Evolutionary conservation across 306 rosid genomes (phyloP).

Genomic region (Citrullus mucosospermus): DNA sequence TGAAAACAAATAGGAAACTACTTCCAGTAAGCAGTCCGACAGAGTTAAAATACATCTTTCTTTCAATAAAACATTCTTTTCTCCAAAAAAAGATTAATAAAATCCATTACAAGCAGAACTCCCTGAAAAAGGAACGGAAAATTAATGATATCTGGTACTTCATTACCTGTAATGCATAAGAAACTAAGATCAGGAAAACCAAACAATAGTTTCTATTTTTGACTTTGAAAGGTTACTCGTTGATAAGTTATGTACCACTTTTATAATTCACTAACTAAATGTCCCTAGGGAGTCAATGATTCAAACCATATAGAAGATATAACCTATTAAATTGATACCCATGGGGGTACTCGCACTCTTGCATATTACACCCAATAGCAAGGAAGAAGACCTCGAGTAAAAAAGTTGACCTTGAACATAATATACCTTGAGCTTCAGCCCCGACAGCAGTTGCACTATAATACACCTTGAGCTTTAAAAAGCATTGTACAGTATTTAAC

Average conservation of each 20-base stretch:
- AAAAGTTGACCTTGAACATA: not conserved
- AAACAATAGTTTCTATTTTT: not conserved
- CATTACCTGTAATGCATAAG: not conserved
- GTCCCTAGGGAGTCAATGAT: not conserved
- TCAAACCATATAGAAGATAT: not conserved
- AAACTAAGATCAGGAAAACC: not conserved
- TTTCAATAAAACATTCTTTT: not conserved
- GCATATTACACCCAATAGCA: not conserved
- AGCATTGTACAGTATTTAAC: not conserved
- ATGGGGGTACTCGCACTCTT: not conserved
- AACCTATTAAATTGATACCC: not conserved
- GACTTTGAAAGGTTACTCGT: not conserved
- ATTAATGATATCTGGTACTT: not conserved
- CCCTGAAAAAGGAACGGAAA: not conserved
- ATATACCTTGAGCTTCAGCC: not conserved
- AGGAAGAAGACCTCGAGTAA: not conserved
- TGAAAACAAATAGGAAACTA: not conserved
- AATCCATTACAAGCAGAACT: not conserved
- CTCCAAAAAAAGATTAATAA: not conserved
- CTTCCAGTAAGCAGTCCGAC: not conserved
- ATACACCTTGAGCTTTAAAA: not conserved
- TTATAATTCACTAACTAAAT: not conserved
- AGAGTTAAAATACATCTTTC: not conserved
- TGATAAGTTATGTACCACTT: not conserved
- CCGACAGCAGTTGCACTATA: not conserved